Percentiles rank a stretch among this genome's conserved stretches.
Conservation (phyloP, 2,329 filamentous ascomycete genomes). For the Diaporthe australafricana region DNA sequence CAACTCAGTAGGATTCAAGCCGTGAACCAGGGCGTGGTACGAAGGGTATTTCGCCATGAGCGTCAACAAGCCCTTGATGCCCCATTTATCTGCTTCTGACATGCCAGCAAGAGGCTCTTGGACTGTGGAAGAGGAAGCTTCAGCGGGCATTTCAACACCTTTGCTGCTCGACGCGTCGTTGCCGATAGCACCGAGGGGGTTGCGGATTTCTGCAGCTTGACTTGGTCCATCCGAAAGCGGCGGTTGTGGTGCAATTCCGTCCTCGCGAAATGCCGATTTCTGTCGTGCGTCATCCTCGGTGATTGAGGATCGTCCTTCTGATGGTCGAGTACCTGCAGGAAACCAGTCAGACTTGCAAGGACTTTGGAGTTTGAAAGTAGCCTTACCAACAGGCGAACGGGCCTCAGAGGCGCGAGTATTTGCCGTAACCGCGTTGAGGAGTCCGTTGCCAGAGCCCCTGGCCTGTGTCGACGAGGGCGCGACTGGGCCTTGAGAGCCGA, state of each 20-base stretch:
- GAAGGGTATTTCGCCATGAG: slow-evolving; percentile 74
- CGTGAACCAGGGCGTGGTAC: slow-evolving; percentile 70
- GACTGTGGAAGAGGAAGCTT: slow-evolving; percentile 44
- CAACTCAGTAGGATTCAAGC: slow-evolving; percentile 67
- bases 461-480: slow-evolving; percentile 52
- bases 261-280: slow-evolving; percentile 59
- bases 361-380: no score
- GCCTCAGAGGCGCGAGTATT: slow-evolving; percentile 63
- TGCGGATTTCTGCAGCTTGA: slow-evolving; percentile 51
- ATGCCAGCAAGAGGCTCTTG: slow-evolving; percentile 72
- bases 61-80: slow-evolving; percentile 71
- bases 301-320: slow-evolving; percentile 55
- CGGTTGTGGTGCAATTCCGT: slow-evolving; percentile 49
- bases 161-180: slow-evolving; percentile 55
- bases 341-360: slow-evolving; percentile 39
- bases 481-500: slow-evolving; percentile 59
- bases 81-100: slow-evolving; percentile 73
- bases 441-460: slow-evolving; percentile 66
- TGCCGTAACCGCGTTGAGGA: slow-evolving; percentile 73
- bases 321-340: slow-evolving; percentile 53
- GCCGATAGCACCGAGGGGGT: slow-evolving; percentile 60
- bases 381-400: slow-evolving; percentile 59
- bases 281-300: slow-evolving; percentile 59
- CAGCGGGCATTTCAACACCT: slow-evolving; percentile 49
- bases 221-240: slow-evolving; percentile 49